Percentiles rank a stretch among this genome's conserved stretches.
These are phyloP conservation scores for Fusarium austroafricanum DNA, from an alignment of 2,329 filamentous ascomycete species.

Conservation along the genomic window DNA sequence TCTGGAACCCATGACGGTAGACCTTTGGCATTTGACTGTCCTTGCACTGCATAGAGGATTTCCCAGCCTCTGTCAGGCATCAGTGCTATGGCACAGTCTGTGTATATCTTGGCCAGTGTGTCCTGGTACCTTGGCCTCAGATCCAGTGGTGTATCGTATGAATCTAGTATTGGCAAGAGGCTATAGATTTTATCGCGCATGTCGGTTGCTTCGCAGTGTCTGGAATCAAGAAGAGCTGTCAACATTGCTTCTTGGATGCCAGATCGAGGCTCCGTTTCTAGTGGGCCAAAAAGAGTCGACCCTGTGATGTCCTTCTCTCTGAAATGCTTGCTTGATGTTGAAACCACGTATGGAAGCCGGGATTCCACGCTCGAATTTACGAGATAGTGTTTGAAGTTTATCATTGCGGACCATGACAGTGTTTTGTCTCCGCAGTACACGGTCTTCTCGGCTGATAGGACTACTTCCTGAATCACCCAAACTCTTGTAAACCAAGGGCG, in stretches of 20 bases:
- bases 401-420: background rate
- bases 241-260: background rate
- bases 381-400: background rate
- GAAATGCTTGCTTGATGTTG: background rate
- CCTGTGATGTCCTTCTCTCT: background rate
- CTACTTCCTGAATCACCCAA: background rate
- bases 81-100: background rate
- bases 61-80: background rate
- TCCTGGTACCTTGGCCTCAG: background rate
- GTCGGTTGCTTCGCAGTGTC: background rate
- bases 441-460: background rate
- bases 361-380: background rate
- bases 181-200: background rate
- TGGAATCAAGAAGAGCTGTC: background rate
- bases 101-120: background rate
- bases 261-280: no score
- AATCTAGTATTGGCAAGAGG: background rate
- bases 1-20: background rate
- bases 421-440: background rate
- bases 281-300: no score
- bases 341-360: background rate
- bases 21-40: no score
- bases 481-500: background rate
- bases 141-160: accelerated
- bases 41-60: background rate